A percentile compares a stretch with the other conserved stretches of the same genome.
Conservation (phyloP, 208 protist species). For the Borovskyia barvae region DNA sequence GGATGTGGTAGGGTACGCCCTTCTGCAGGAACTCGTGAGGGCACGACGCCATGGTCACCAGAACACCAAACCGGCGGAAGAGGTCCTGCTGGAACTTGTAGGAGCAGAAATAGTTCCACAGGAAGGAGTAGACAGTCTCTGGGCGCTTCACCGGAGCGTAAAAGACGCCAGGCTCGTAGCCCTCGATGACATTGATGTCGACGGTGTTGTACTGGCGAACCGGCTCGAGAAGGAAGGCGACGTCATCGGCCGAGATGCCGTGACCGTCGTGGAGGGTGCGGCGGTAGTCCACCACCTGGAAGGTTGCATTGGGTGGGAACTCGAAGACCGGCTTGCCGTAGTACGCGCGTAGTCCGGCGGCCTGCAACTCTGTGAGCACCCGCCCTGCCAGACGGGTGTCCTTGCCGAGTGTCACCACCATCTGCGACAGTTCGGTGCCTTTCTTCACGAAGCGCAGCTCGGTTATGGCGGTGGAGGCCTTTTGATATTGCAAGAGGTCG, state of each 20-base stretch:
- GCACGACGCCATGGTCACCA: constrained; percentile 80
- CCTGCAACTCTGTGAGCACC: constrained; percentile 55
- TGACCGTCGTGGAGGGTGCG: constrained; percentile 38
- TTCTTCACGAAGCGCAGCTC: constrained; percentile 79
- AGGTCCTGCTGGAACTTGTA: constrained; percentile 65
- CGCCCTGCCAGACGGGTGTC: constrained; percentile 48
- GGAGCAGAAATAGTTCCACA: constrained; percentile 80
- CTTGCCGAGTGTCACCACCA: constrained; percentile 70
- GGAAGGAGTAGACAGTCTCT: constrained; percentile 67
- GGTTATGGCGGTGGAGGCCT: constrained; percentile 69
- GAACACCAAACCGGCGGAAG: constrained; percentile 69
- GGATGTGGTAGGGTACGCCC: constrained; percentile 47
- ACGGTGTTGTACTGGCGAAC: constrained; percentile 34
- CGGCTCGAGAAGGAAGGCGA: constrained; percentile 54
- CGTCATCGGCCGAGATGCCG: constrained; percentile 64
- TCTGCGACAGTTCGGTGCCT: constrained; percentile 63
- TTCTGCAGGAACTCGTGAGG: constrained; percentile 73
- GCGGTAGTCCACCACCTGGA: constrained; percentile 74
- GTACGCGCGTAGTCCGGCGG: constrained; percentile 49
- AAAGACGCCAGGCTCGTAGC: constrained; percentile 76
- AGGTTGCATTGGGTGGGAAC: constrained; percentile 71
- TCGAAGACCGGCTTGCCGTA: constrained; percentile 48
- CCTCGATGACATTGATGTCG: constrained; percentile 72
- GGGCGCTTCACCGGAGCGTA: constrained; percentile 77
- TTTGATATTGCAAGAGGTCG: constrained; percentile 65